A percentile compares a stretch with the other conserved stretches of the same genome.
Conservation (phyloP, 129 eudicot species). For the Tagetes patula region DNA sequence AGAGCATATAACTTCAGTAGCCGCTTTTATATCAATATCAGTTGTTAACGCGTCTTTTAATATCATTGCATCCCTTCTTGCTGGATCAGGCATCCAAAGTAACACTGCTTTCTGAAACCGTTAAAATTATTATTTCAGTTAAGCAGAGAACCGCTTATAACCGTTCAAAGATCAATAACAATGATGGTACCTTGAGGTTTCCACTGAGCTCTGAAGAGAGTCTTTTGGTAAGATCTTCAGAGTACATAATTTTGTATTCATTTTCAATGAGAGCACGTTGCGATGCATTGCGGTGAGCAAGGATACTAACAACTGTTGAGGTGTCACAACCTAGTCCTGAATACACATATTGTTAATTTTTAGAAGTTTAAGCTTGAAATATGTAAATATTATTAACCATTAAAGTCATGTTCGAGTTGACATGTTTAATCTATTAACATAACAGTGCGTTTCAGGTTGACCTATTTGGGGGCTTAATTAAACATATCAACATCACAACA, state of each 20-base stretch:
- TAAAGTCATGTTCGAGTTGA: background rate
- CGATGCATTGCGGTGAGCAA: conserved; percentile 82
- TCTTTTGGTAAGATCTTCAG: conserved; percentile 65
- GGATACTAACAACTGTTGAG: conserved; percentile 58
- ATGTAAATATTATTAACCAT: too few relatives aligned
- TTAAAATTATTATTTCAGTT: background rate
- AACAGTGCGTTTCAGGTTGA: background rate
- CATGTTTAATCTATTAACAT: background rate
- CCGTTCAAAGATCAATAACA: background rate
- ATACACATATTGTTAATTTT: conserved; percentile 10
- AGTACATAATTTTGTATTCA: conserved; percentile 61
- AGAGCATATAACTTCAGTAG: conserved; percentile 84
- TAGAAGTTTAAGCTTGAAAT: too few relatives aligned
- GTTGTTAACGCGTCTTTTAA: conserved; percentile 49
- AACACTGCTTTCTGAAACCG: conserved; percentile 65
- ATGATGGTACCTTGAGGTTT: conserved; percentile 50
- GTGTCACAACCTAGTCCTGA: conserved; percentile 93
- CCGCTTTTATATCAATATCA: conserved; percentile 53
- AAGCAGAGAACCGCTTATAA: too few relatives aligned
- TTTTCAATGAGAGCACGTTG: conserved; percentile 78
- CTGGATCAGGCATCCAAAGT: conserved; percentile 86
- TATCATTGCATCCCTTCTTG: conserved; percentile 65
- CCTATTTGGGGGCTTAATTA: background rate
- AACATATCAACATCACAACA: background rate
- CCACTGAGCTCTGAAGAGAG: conserved; percentile 75